Conservation (phyloP, 495 filamentous ascomycete genomes). For the Neurospora tetraspora region DNA sequence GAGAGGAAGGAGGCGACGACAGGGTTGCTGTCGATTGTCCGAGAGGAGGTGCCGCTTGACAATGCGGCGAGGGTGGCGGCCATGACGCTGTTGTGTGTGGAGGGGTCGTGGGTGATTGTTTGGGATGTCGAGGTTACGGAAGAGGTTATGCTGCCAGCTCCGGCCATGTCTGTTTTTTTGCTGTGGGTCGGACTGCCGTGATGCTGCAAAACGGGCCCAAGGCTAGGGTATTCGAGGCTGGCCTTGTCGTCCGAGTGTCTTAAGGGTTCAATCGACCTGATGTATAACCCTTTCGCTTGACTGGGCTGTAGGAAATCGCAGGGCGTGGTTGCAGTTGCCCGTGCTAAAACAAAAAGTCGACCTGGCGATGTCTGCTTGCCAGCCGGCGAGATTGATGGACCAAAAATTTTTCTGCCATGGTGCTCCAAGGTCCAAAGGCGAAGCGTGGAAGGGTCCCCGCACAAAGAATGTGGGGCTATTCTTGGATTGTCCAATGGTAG, state of each 20-base stretch:
- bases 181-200: neutral
- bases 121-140: constrained; percentile 47
- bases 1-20: constrained; percentile 35
- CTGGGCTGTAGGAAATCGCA: neutral
- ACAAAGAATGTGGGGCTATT: neutral
- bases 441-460: neutral
- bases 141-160: constrained; percentile 36
- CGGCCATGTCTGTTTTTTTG: constrained; percentile 32
- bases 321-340: neutral
- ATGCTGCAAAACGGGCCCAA: neutral
- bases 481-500: neutral
- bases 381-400: neutral
- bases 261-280: neutral
- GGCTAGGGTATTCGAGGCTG: neutral
- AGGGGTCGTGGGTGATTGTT: constrained; percentile 36
- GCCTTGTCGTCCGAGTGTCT: neutral
- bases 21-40: constrained; percentile 15
- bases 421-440: neutral
- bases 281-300: neutral
- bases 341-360: neutral
- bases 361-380: neutral
- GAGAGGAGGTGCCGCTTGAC: constrained; percentile 7
- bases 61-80: constrained; percentile 18
- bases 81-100: constrained; percentile 30
- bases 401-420: neutral